Base-by-base conservation (phyloP, 2,329 filamentous ascomycete genomes). In the Aspergillus novofumigatus region DNA sequence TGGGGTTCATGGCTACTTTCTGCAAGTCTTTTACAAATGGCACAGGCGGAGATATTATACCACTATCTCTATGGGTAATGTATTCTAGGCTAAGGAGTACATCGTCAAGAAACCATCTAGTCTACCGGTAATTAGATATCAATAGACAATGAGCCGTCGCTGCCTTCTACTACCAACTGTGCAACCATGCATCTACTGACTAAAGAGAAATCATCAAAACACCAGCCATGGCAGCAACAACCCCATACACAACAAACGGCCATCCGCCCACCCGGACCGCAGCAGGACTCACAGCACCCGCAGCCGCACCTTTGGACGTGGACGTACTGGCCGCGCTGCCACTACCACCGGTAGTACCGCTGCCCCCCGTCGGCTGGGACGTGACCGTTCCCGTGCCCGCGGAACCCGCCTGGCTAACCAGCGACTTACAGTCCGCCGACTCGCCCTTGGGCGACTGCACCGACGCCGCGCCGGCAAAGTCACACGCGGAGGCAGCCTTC, bases 401-500 rank as follows among this genome's bases (percentile, higher is more conserved):
- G 41, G 68, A 65, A 38, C 74, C 75, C 35, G 77, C 77, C 63
- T 77, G 61, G 56, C 69, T 69, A 56, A 78, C 73, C 58, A 77
- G 64, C 0, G 62, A 41, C 6, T 63, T 62, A 61, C 78, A 80
- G 35, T 64, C 68, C 7, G 74, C 76, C 4, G 70, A 72, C 1
- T 75, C 61, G 10, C 59, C 59, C n/a, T 67, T 68, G 23, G 74
- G 60, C 1, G 68, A 63, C 53, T 76, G 72, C 35, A 67, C 72
- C 4, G 66, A 69, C 6, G 78, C 78, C 11, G 72, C 72, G 10
- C 77, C 77, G 20, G 59, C 60, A 59, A 79, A 80, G 59, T 72
- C 68, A 58, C 78, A 80, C 45, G 77, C 77, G 20, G 66, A 68
- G 11, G 68, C 68, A 10, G 63, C 66, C 44, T 70, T 68, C 51